Percentiles rank a stretch among this genome's conserved stretches.
Evolutionary conservation across 495 filamentous ascomycete genomes (phyloP).

Genomic region (Trichoderma reesei): DNA sequence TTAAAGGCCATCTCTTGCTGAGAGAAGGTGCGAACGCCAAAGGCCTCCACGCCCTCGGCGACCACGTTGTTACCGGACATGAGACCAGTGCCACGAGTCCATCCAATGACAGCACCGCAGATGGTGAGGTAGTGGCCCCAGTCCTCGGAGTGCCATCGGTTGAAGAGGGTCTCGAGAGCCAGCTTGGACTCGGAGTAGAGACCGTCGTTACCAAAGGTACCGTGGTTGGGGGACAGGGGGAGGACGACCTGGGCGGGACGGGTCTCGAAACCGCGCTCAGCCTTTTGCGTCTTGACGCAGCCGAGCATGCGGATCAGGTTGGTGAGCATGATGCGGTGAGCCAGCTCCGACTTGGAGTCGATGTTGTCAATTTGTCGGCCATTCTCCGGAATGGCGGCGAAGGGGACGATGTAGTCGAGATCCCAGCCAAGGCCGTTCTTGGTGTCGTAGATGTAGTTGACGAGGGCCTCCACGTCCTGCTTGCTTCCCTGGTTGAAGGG

Average conservation of each 20-base stretch:
- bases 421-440: slow-evolving; percentile 98
- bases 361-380: slow-evolving; percentile 96
- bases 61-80: slow-evolving; percentile 99
- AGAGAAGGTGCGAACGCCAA: slow-evolving; percentile 95
- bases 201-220: slow-evolving; percentile 95
- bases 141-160: slow-evolving; percentile 94
- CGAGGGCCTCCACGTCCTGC: slow-evolving; percentile 86
- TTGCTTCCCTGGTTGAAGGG: slow-evolving; percentile 99
- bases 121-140: slow-evolving; percentile 98
- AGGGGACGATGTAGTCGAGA: slow-evolving; percentile 90
- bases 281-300: slow-evolving; percentile 82
- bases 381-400: slow-evolving; percentile 95
- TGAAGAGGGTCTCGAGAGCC: slow-evolving; percentile 93
- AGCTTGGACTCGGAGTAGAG: slow-evolving; percentile 98
- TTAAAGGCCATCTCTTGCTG: slow-evolving; percentile 99
- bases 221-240: slow-evolving; percentile 94
- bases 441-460: slow-evolving; percentile 93
- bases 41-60: slow-evolving; percentile 90
- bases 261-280: slow-evolving; percentile 77
- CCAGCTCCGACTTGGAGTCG: slow-evolving; percentile 96
- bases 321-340: slow-evolving; percentile 98
- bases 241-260: slow-evolving; percentile 94
- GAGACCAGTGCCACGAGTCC: slow-evolving; percentile 95
- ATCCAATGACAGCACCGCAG: slow-evolving; percentile 96
- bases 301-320: slow-evolving; percentile 89